These are phyloP conservation scores for Chaetothyriales sp. DNA, from an alignment of 2,329 filamentous ascomycete species.

Conservation along the genomic window DNA sequence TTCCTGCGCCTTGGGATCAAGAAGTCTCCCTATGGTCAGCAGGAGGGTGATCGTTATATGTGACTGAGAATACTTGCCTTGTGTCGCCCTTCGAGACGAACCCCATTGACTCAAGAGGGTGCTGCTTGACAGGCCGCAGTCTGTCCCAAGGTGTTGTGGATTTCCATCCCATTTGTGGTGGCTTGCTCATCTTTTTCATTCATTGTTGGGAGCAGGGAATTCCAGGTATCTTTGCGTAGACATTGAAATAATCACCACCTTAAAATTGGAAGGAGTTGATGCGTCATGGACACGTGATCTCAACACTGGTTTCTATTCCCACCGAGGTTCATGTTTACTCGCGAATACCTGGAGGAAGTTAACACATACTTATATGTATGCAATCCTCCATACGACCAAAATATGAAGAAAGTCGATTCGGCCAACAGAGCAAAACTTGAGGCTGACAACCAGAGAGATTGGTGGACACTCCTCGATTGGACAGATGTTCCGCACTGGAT, in stretches of 20 bases:
- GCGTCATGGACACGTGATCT: not conserved
- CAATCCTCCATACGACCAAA: not conserved
- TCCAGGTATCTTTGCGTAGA: too few species aligned
- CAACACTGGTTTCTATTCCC: not conserved
- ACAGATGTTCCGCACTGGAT: slow-evolving; percentile 39
- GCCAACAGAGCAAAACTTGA: not conserved
- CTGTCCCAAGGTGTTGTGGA: slow-evolving; percentile 40
- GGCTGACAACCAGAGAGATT: not conserved
- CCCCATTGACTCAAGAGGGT: slow-evolving; percentile 67
- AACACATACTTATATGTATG: not conserved
- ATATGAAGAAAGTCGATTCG: not conserved
- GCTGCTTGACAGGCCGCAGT: slow-evolving; percentile 57
- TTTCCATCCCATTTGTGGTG: slow-evolving; percentile 10
- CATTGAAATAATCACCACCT: too few species aligned
- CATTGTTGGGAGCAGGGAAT: not conserved
- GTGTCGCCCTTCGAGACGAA: slow-evolving; percentile 83
- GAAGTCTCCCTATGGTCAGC: slow-evolving; percentile 36
- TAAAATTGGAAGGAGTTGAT: too few species aligned
- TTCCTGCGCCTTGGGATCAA: slow-evolving; percentile 65
- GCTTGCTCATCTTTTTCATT: slow-evolving; percentile 1
- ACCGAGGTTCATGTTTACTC: too few species aligned
- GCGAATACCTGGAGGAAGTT: not conserved
- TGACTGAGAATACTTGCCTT: slow-evolving; percentile 38
- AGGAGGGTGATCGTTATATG: slow-evolving; percentile 19
- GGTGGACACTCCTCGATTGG: slow-evolving; percentile 26